Evolutionary conservation across 257 asterid genomes (phyloP).

Genomic region (Ophiorrhiza pumila): DNA sequence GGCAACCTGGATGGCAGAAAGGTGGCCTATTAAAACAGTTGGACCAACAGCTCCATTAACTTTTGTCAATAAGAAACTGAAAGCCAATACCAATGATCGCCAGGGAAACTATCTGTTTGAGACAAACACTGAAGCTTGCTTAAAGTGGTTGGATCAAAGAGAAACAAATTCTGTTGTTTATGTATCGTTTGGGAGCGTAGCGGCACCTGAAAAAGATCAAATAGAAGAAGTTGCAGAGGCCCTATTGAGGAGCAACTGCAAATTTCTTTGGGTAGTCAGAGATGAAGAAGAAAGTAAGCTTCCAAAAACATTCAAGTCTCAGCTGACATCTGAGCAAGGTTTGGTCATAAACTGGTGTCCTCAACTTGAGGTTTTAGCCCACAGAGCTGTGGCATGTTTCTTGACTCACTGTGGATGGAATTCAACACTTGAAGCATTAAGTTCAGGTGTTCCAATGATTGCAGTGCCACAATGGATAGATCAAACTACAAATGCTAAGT

Average conservation of each 20-base stretch:
- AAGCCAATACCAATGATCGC: not conserved
- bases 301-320: slow-evolving; percentile 17
- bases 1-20: slow-evolving; percentile 19
- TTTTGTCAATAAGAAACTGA: not conserved
- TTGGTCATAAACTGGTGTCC: slow-evolving; percentile 29
- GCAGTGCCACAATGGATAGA: slow-evolving; percentile 22
- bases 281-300: slow-evolving; percentile 25
- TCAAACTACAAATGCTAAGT: slow-evolving; percentile 28
- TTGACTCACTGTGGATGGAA: slow-evolving; percentile 41
- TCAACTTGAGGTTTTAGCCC: slow-evolving; percentile 31
- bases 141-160: slow-evolving; percentile 19
- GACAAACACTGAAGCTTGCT: slow-evolving; percentile 17
- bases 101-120: slow-evolving; percentile 18
- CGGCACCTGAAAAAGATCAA: slow-evolving; percentile 18
- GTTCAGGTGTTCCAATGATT: slow-evolving; percentile 27
- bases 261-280: slow-evolving; percentile 33
- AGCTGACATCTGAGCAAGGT: slow-evolving; percentile 16
- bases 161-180: slow-evolving; percentile 26
- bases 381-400: slow-evolving; percentile 25
- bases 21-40: slow-evolving; percentile 29
- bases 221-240: slow-evolving; percentile 27
- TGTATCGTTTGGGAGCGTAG: slow-evolving; percentile 28
- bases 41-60: slow-evolving; percentile 24
- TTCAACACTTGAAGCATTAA: slow-evolving; percentile 28
- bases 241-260: slow-evolving; percentile 11